These are phyloP conservation scores for Trametes cubensis DNA, from an alignment of 768 basidiomycete genomes.

Conservation along the genomic window DNA sequence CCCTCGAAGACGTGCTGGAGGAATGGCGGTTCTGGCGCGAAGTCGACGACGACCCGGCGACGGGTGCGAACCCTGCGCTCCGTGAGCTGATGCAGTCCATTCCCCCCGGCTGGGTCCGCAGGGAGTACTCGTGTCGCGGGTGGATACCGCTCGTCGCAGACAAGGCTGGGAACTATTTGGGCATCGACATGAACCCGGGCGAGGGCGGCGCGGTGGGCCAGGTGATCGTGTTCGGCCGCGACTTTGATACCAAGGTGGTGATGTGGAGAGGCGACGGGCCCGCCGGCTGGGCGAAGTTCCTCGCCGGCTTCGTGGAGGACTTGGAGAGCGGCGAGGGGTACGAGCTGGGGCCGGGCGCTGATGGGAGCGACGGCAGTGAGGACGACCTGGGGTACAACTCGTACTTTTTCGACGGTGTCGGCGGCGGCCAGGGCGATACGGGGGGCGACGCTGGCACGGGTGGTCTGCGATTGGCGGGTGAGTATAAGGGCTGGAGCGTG, in stretches of 20 bases:
- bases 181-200: constrained; percentile 89
- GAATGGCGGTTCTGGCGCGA: constrained; percentile 98
- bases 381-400: constrained; percentile 85
- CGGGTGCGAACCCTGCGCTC: constrained; percentile 77
- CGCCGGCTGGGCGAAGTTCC: constrained; percentile 94
- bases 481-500: constrained; percentile 91
- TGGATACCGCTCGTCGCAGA: constrained; percentile 97
- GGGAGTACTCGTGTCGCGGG: constrained; percentile 89
- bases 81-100: constrained; percentile 83
- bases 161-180: constrained; percentile 94
- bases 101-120: constrained; percentile 86
- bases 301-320: constrained; percentile 89
- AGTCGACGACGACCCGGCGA: constrained; percentile 85
- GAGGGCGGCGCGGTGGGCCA: constrained; percentile 80
- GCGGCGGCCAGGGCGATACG: constrained; percentile 76
- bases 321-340: constrained; percentile 88
- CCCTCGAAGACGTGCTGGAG: constrained; percentile 89
- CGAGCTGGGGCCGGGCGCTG: constrained; percentile 66
- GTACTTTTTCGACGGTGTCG: constrained; percentile 83
- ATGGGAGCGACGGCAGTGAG: constrained; percentile 72
- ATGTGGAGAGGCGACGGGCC: constrained; percentile 90
- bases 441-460: constrained; percentile 73
- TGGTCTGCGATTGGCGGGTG: constrained; percentile 73
- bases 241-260: constrained; percentile 97
- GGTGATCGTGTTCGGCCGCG: constrained; percentile 97